phyloP scores from a whole-genome alignment of 1,139 yeast species.

The Protomyces lactucae-debilis region DNA sequence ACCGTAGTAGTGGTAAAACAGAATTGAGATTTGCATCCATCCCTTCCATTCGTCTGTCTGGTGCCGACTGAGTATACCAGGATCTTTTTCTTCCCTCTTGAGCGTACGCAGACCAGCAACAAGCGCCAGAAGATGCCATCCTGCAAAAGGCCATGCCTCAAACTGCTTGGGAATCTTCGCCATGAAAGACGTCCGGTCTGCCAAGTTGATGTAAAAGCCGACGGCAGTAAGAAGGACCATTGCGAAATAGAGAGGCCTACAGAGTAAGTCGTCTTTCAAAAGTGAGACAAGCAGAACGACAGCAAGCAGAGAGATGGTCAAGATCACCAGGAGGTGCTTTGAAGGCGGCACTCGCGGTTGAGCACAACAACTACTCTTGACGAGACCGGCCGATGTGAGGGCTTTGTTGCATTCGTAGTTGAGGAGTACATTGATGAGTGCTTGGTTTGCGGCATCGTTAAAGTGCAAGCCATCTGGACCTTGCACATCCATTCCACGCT shows the following conservation, averaged over 20 bases:
- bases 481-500: slow-evolving; percentile 20
- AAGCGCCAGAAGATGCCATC: slow-evolving; percentile 27
- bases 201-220: slow-evolving; percentile 31
- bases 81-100: slow-evolving; percentile 30
- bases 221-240: not conserved
- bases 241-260: not conserved
- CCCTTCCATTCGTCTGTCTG: slow-evolving; percentile 37
- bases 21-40: slow-evolving; percentile 36
- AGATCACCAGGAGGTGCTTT: not conserved
- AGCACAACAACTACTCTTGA: not conserved
- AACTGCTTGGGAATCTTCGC: slow-evolving; percentile 34
- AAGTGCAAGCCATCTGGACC: slow-evolving; percentile 30
- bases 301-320: not conserved
- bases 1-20: slow-evolving; percentile 36
- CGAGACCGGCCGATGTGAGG: not conserved
- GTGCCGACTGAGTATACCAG: slow-evolving; percentile 34
- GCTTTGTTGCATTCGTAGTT: not conserved
- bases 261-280: not conserved
- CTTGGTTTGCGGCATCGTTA: slow-evolving; percentile 25
- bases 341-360: not conserved
- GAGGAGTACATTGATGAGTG: not conserved
- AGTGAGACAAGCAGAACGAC: not conserved
- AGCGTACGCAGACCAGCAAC: slow-evolving; percentile 29
- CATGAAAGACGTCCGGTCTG: slow-evolving; percentile 34
- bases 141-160: slow-evolving; percentile 29